These are phyloP conservation scores for Boletus rubescentipes DNA, from an alignment of 768 basidiomycete genomes.

Conservation along the genomic window DNA sequence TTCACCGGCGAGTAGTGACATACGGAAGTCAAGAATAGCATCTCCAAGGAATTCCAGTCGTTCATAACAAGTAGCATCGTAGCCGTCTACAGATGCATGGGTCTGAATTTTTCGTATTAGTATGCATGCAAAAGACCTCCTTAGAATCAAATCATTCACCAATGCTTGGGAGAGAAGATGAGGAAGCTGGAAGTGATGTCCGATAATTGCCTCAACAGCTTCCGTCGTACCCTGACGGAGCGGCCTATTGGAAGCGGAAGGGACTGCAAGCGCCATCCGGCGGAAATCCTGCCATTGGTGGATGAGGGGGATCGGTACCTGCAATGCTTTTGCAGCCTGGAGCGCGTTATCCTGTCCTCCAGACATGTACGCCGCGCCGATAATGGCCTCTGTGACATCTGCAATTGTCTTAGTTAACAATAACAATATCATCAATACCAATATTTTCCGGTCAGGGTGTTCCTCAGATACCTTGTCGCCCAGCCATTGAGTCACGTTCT, in stretches of 20 bases:
- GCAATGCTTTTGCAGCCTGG: slow-evolving; percentile 59
- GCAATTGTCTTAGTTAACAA: slow-evolving; percentile 59
- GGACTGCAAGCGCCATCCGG: slow-evolving; percentile 43
- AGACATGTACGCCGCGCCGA: slow-evolving; percentile 77
- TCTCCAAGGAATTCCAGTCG: slow-evolving; percentile 85
- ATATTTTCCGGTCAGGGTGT: neutral
- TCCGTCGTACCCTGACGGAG: slow-evolving; percentile 49
- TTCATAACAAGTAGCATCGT: slow-evolving; percentile 62
- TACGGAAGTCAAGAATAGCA: slow-evolving; percentile 81
- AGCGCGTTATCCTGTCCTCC: slow-evolving; percentile 70
- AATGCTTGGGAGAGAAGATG: slow-evolving; percentile 71
- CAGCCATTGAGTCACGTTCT: slow-evolving; percentile 51
- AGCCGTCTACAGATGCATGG: slow-evolving; percentile 59
- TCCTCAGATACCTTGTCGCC: slow-evolving; percentile 67
- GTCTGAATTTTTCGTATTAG: slow-evolving; percentile 47
- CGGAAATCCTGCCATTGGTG: slow-evolving; percentile 72
- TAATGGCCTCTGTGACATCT: slow-evolving; percentile 82
- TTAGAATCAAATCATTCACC: slow-evolving; percentile 42
- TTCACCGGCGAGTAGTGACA: slow-evolving; percentile 25
- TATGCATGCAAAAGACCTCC: neutral
- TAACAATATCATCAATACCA: slow-evolving; percentile 13
- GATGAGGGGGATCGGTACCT: slow-evolving; percentile 61
- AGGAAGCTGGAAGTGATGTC: slow-evolving; percentile 58
- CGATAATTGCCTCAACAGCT: slow-evolving; percentile 62
- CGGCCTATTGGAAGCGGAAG: slow-evolving; percentile 43